These are phyloP conservation scores for Leccinum longicurvipes DNA, from an alignment of 768 basidiomycete genomes.

Conservation along the genomic window DNA sequence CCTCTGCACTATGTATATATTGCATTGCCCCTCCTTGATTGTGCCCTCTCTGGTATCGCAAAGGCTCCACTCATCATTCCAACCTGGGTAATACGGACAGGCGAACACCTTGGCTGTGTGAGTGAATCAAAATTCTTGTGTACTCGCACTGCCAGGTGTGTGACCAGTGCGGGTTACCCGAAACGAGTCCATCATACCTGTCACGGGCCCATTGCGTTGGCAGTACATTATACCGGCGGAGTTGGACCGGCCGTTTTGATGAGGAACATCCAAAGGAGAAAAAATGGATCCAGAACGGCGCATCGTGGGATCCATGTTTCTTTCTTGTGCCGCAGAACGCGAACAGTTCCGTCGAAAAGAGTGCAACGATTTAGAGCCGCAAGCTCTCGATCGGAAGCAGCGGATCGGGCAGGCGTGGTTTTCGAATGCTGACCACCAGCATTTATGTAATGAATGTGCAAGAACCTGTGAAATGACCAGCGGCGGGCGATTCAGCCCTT, in stretches of 20 bases:
- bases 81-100: neutral
- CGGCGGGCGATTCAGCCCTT: neutral
- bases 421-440: neutral
- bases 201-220: neutral
- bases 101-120: constrained; percentile 3
- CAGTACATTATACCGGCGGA: neutral
- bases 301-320: neutral
- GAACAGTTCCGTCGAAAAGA: neutral
- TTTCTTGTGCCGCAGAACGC: neutral
- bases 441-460: neutral
- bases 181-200: neutral
- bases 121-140: neutral
- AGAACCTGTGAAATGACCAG: neutral
- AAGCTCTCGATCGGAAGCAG: too few species aligned
- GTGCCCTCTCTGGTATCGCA: neutral
- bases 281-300: neutral
- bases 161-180: neutral
- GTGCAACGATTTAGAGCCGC: neutral
- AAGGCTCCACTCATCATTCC: neutral
- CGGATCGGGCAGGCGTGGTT: too few species aligned
- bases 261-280: too few species aligned
- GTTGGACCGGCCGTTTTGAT: neutral
- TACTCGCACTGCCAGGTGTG: neutral
- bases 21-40: neutral
- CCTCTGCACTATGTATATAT: neutral